Base-by-base conservation (phyloP, 2,329 filamentous ascomycete species). In the Pyricularia pennisetigena region DNA sequence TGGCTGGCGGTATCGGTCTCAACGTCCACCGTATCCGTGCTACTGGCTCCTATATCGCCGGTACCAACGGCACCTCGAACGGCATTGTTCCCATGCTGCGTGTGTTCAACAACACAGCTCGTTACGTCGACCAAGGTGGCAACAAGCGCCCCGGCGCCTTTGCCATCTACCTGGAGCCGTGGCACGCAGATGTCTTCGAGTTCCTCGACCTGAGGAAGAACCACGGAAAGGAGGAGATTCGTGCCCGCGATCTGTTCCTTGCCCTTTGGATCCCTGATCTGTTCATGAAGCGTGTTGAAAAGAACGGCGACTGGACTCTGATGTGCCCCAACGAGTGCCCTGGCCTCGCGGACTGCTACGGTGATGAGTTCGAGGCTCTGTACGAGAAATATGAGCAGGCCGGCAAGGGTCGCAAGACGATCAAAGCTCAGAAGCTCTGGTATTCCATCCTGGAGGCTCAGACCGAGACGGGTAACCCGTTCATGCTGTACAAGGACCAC, bases 61-160 rank as follows among this genome's bases (percentile, higher is more conserved):
- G 95, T 75, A 99, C 95, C 74, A 99, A 99, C 76, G 95, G 95
- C 74, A 97, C 94, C 69, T 99, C 95, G 68, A 99, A 99, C 77
- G 95, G 95, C 75, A 91, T 99, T 73, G 90, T 97, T 68, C 95
- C 95, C 72, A 98, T 99, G 95, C 90, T 99, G 54, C 91, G 95
- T 72, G 95, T 99, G 70, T 99, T 94, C 87, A 98, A 99, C 86
- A 98, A 99, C 85, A 99, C 95, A 71, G 95, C 95, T 70, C 90
- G 95, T 79, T 99, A 99, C 76, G 95, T 99, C 71, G 95, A 99
- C 77, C 95, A 99, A 81, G 95, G 95, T 82, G 95, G 95, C 75
- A 99, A 99, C 86, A 99, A 99, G 88, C 92, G 95, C 69, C 95
- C 95, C 32, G 95, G 95, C 81, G 95, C 95, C 68, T 99, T 99